Conservation (phyloP, 495 filamentous ascomycete genomes). For the Trypethelium eluteriae region DNA sequence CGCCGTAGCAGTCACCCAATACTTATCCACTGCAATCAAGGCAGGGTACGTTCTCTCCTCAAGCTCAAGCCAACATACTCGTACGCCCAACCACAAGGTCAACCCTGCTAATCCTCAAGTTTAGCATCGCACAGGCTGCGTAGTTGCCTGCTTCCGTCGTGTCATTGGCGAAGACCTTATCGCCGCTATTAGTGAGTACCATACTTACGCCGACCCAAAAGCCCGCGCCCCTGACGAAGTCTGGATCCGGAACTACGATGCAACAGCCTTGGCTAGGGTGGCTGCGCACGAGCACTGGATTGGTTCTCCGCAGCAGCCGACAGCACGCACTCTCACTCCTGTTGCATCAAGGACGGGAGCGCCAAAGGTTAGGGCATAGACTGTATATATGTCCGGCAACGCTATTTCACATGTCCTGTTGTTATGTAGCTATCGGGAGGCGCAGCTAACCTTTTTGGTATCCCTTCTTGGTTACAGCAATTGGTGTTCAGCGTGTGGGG, state of each 20-base stretch:
- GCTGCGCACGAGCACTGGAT: conserved; percentile 1
- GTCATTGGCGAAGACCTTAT: conserved; percentile 51
- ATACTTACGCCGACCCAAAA: conserved; percentile 58
- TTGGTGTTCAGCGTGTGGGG: neutral
- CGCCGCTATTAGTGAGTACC: conserved; percentile 59
- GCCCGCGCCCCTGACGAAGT: conserved; percentile 44
- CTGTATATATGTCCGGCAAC: neutral
- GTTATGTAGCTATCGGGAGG: too few species aligned
- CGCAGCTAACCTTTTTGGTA: neutral
- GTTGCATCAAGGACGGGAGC: neutral
- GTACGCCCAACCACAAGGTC: neutral
- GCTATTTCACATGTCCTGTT: neutral
- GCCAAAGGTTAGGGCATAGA: neutral
- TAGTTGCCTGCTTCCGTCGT: conserved; percentile 64
- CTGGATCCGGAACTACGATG: conserved; percentile 47
- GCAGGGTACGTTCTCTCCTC: conserved; percentile 49
- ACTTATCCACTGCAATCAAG: conserved; percentile 83
- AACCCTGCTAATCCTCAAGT: too few species aligned
- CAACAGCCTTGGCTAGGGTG: conserved; percentile 2
- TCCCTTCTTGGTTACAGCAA: neutral
- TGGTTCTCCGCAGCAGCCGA: neutral
- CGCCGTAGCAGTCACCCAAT: conserved; percentile 63
- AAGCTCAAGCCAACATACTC: too few species aligned
- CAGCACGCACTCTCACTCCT: neutral
- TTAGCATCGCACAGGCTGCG: conserved; percentile 76